Conservation (phyloP, 306 rosid genomes). For the Pueraria montana region DNA sequence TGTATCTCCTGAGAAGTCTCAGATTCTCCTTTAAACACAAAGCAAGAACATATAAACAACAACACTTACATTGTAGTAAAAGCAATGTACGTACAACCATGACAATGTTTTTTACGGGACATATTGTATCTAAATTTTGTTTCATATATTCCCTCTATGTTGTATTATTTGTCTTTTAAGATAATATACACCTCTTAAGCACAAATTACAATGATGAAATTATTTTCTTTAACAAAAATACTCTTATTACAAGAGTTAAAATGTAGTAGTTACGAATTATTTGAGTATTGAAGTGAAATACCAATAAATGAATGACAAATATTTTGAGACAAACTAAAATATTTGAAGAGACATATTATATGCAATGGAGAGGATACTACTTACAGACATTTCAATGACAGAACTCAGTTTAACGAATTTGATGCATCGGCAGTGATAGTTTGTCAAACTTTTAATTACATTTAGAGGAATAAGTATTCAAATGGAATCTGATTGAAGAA, state of each 20-base stretch:
- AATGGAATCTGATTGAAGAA: conserved; percentile 41
- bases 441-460: conserved; percentile 31
- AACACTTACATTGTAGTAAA: not conserved
- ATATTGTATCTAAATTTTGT: conserved; percentile 7
- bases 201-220: not conserved
- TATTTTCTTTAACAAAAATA: not conserved
- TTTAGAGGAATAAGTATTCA: conserved; percentile 33
- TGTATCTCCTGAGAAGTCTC: too few species aligned
- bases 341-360: not conserved
- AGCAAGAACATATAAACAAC: conserved; percentile 43
- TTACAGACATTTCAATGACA: conserved; percentile 17
- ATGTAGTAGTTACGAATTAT: not conserved
- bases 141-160: not conserved
- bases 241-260: too few species aligned
- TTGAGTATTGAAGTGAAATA: not conserved
- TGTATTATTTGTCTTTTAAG: not conserved
- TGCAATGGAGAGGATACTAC: not conserved
- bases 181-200: not conserved
- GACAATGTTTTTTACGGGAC: not conserved
- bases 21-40: conserved; percentile 56
- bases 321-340: not conserved
- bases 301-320: not conserved
- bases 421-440: conserved; percentile 12
- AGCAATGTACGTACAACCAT: too few species aligned
- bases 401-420: conserved; percentile 8